Evolutionary conservation across 169 alveolate species (phyloP).

Genomic region (Plasmodium reichenowi): DNA sequence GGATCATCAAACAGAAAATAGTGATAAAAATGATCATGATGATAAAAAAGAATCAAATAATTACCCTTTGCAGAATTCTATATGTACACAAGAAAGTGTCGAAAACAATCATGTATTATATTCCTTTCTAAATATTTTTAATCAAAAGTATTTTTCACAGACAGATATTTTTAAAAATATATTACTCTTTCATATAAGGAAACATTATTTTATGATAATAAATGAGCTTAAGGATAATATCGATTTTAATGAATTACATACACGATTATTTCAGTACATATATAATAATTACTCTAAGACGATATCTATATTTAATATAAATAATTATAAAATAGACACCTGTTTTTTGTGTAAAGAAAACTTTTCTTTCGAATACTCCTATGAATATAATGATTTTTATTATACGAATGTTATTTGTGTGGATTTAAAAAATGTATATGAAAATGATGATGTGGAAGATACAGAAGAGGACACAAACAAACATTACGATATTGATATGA

Average conservation of each 20-base stretch:
- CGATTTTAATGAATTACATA: conserved; percentile 29
- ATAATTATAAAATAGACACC: conserved; percentile 21
- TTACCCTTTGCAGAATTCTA: background rate
- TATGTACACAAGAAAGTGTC: background rate
- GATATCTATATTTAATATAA: conserved; percentile 34
- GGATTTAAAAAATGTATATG: conserved; percentile 38
- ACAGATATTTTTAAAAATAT: conserved; percentile 28
- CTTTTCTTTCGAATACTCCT: conserved; percentile 40
- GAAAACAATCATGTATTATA: background rate
- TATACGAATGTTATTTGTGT: conserved; percentile 52
- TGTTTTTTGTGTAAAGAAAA: conserved; percentile 61
- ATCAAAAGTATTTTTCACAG: conserved; percentile 10
- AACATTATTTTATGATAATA: conserved; percentile 20
- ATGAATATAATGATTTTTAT: conserved; percentile 63
- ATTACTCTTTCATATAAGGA: conserved; percentile 48
- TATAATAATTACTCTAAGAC: conserved; percentile 40
- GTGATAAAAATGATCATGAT: background rate
- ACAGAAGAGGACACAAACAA: background rate
- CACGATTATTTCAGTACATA: conserved; percentile 38
- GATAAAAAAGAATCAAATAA: background rate
- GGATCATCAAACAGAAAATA: background rate
- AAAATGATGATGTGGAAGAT: conserved; percentile 7
- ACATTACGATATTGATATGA: conserved; percentile 7
- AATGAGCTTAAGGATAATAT: conserved; percentile 10
- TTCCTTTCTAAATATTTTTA: conserved; percentile 53